These are phyloP conservation scores for Cryptococcus jaspeensis DNA, from an alignment of 1,284 basidiomycete species.

Conservation along the genomic window DNA sequence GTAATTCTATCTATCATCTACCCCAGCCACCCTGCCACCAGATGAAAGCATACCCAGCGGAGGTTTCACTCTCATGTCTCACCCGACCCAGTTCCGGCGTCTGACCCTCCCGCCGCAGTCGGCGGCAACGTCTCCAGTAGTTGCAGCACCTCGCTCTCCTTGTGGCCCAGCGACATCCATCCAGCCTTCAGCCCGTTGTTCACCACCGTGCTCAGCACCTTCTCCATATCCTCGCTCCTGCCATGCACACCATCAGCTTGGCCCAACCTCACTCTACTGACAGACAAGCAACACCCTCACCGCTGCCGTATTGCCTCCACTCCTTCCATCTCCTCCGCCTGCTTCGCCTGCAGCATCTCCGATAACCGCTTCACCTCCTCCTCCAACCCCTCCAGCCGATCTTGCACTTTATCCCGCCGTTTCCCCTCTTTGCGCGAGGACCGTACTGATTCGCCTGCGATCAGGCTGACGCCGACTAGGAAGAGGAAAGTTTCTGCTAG, in stretches of 20 bases:
- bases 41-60: too few species aligned
- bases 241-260: constrained; percentile 3
- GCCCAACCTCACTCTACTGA: not conserved
- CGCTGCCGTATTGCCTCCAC: constrained; percentile 29
- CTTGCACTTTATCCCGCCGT: constrained; percentile 71
- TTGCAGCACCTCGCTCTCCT: constrained; percentile 26
- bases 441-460: constrained; percentile 75
- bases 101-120: constrained; percentile 2
- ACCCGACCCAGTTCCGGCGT: not conserved
- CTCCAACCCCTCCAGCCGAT: constrained; percentile 60
- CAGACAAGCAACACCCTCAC: constrained; percentile 21
- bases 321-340: constrained; percentile 14
- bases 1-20: too few species aligned
- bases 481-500: constrained; percentile 86
- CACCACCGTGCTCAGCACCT: constrained; percentile 67
- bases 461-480: constrained; percentile 69
- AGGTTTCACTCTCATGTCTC: not conserved
- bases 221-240: constrained; percentile 57
- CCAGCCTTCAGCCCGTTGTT: constrained; percentile 68
- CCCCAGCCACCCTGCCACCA: too few species aligned
- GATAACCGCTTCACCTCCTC: constrained; percentile 52
- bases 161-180: constrained; percentile 53
- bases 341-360: constrained; percentile 19
- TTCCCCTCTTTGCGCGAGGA: constrained; percentile 69
- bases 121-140: constrained; percentile 18